These are phyloP conservation scores for Brasilioporus rufonigricans DNA, from an alignment of 768 basidiomycete genomes.

Conservation along the genomic window DNA sequence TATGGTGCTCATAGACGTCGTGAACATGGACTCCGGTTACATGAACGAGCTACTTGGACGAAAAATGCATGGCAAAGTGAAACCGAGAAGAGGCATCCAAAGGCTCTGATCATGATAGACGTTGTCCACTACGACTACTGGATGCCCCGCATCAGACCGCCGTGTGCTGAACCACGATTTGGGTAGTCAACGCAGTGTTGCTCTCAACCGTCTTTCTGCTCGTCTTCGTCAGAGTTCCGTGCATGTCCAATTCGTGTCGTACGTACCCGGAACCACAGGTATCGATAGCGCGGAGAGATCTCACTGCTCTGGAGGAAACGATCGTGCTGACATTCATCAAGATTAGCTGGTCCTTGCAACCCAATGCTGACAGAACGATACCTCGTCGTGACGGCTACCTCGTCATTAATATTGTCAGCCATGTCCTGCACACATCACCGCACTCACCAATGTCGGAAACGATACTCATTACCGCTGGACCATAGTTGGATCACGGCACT, in stretches of 20 bases:
- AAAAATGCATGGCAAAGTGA: no score
- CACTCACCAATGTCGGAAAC: not conserved
- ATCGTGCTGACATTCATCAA: slow-evolving; percentile 3
- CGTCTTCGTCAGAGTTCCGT: not conserved
- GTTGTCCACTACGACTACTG: not conserved
- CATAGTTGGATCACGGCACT: not conserved
- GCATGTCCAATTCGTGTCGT: no score
- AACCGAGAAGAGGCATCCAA: no score
- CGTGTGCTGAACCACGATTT: not conserved
- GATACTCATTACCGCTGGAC: not conserved
- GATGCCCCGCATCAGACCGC: not conserved
- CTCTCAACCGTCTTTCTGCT: not conserved
- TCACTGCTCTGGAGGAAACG: slow-evolving; percentile 10
- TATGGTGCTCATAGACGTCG: no score
- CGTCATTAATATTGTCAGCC: slow-evolving; percentile 1
- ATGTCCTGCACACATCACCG: not conserved
- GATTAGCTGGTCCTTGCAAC: not conserved
- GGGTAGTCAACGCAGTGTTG: slow-evolving; percentile 7
- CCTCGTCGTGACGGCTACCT: slow-evolving; percentile 11
- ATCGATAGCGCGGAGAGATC: slow-evolving; percentile 3
- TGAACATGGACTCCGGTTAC: no score
- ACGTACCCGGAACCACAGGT: slow-evolving; percentile 2
- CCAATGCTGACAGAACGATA: not conserved
- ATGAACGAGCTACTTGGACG: no score
- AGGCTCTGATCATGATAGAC: no score